Evolutionary conservation across 495 filamentous ascomycete genomes (phyloP).

Genomic region (Penicillium lagena): DNA sequence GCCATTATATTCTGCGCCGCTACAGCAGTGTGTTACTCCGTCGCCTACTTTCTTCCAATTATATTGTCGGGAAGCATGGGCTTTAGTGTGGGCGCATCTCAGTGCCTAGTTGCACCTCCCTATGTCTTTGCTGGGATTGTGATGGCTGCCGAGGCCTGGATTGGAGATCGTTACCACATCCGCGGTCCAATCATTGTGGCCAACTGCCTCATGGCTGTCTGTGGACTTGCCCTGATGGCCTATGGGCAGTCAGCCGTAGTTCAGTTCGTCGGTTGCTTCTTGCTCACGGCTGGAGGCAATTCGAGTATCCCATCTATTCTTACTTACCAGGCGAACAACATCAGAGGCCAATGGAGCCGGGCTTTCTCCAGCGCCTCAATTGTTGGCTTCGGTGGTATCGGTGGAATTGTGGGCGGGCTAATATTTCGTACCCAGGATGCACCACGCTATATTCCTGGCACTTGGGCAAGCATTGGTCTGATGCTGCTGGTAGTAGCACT

Average conservation of each 20-base stretch:
- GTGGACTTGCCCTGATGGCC: neutral
- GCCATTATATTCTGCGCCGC: neutral
- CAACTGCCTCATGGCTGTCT: slow-evolving; percentile 23
- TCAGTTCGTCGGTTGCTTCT: slow-evolving; percentile 53
- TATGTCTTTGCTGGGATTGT: slow-evolving; percentile 45
- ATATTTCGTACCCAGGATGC: slow-evolving; percentile 43
- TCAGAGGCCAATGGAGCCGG: slow-evolving; percentile 51
- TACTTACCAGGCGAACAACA: slow-evolving; percentile 50
- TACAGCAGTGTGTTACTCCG: slow-evolving; percentile 20
- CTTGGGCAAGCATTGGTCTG: slow-evolving; percentile 6
- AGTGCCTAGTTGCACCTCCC: slow-evolving; percentile 50
- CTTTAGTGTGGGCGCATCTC: slow-evolving; percentile 40
- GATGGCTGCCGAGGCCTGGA: slow-evolving; percentile 35
- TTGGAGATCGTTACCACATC: slow-evolving; percentile 41
- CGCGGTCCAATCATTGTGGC: slow-evolving; percentile 44
- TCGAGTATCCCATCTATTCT: slow-evolving; percentile 40
- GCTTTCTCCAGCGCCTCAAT: slow-evolving; percentile 42
- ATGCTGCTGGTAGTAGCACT: neutral
- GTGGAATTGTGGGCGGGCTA: slow-evolving; percentile 44
- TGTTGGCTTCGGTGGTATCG: slow-evolving; percentile 41
- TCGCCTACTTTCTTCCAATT: slow-evolving; percentile 52
- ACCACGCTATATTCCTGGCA: slow-evolving; percentile 39
- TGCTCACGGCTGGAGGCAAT: slow-evolving; percentile 44
- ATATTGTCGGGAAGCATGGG: slow-evolving; percentile 43
- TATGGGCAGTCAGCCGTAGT: slow-evolving; percentile 29